These are phyloP conservation scores for Fraxinus excelsior DNA, from an alignment of 257 asterid species.

Conservation along the genomic window DNA sequence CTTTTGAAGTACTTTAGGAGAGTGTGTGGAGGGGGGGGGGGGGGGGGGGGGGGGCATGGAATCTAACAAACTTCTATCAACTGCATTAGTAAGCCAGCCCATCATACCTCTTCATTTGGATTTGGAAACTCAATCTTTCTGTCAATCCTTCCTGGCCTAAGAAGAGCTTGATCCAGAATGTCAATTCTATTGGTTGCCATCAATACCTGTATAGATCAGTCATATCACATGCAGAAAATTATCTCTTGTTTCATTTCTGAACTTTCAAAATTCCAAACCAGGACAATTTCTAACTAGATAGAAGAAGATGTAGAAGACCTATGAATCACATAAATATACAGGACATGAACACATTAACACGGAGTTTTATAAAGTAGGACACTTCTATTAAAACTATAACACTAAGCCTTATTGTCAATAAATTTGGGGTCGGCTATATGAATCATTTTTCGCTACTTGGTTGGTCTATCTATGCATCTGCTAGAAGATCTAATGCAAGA, in stretches of 20 bases:
- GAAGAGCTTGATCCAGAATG: slow-evolving; percentile 89
- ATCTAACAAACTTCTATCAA: not conserved
- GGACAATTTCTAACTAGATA: slow-evolving; percentile 1
- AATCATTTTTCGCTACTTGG: too few species aligned
- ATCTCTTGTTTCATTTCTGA: slow-evolving; percentile 9
- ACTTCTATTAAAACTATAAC: too few species aligned
- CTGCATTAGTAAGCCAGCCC: not conserved
- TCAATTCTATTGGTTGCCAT: slow-evolving; percentile 98
- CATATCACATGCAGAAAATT: not conserved
- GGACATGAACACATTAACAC: not conserved
- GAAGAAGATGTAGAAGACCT: not conserved
- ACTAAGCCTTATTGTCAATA: too few species aligned
- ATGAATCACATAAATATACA: not conserved
- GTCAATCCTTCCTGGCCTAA: slow-evolving; percentile 90
- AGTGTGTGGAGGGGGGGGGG: not conserved
- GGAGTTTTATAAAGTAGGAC: not conserved
- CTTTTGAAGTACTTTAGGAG: not conserved
- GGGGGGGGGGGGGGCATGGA: not conserved
- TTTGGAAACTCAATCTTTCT: slow-evolving; percentile 92
- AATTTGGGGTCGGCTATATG: too few species aligned
- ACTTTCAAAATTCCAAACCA: slow-evolving; percentile 3
- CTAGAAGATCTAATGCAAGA: too few species aligned
- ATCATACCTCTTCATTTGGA: slow-evolving; percentile 81
- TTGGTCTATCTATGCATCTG: too few species aligned
- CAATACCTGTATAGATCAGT: slow-evolving; percentile 52